These are phyloP conservation scores for Panicum miliaceum DNA, from an alignment of 176 grass and related monocot genomes.

Conservation along the genomic window DNA sequence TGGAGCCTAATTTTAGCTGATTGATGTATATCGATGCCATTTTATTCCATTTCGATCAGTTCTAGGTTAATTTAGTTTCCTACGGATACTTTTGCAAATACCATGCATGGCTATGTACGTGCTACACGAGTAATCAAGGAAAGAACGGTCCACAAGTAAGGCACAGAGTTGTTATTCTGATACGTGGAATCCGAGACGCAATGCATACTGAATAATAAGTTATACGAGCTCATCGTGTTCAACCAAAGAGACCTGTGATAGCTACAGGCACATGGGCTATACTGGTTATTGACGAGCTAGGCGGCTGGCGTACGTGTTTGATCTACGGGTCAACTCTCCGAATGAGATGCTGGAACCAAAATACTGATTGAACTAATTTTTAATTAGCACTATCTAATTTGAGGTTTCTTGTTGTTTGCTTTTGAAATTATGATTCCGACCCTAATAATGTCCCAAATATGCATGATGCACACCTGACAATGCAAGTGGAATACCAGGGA, in stretches of 20 bases:
- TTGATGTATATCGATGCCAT: no score
- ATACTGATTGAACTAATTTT: background rate
- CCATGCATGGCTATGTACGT: no score
- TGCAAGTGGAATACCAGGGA: background rate
- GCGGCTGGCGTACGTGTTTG: background rate
- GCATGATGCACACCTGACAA: background rate
- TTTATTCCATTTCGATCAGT: no score
- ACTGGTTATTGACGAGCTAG: background rate
- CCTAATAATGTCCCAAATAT: background rate
- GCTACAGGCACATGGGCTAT: background rate
- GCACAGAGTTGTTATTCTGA: no score
- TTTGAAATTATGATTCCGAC: background rate
- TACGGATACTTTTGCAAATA: no score
- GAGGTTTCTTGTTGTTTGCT: background rate
- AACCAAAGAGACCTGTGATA: background rate
- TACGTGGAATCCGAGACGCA: conserved; percentile 1
- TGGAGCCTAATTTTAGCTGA: no score
- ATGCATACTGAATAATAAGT: background rate
- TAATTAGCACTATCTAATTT: background rate
- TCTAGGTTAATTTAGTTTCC: no score
- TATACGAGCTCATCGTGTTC: background rate
- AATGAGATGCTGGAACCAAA: background rate
- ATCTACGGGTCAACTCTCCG: background rate
- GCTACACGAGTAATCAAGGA: background rate
- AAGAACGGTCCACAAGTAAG: conserved; percentile 12